Evolutionary conservation across 305 asterid species (phyloP).

Genomic region (Solanum hybrid): DNA sequence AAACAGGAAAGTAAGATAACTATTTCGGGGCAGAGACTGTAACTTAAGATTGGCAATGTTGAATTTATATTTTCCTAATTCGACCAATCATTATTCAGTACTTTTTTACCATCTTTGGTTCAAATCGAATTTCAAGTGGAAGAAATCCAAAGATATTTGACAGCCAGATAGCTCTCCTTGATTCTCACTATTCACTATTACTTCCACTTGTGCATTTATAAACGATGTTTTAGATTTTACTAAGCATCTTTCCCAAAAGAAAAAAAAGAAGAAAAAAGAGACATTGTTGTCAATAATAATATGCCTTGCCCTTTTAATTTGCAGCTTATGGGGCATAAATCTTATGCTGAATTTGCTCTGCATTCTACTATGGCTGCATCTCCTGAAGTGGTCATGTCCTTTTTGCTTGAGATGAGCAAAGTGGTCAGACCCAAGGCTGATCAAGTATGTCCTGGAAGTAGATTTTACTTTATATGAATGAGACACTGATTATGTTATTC

Average conservation of each 20-base stretch:
- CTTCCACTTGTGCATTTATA: background rate
- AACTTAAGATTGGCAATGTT: background rate
- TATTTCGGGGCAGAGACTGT: background rate
- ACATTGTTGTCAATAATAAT: background rate
- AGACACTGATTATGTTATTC: background rate
- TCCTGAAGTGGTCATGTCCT: constrained; percentile 73
- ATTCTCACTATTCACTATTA: background rate
- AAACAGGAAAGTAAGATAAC: background rate
- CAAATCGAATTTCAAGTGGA: background rate
- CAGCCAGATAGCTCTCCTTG: background rate
- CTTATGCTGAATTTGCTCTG: constrained; percentile 73
- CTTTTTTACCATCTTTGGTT: background rate
- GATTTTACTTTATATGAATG: constrained; percentile 10
- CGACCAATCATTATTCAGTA: background rate
- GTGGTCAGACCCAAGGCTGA: constrained; percentile 81
- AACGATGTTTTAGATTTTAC: background rate
- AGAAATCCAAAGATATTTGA: background rate
- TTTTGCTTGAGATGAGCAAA: constrained; percentile 78
- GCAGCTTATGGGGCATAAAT: constrained; percentile 77
- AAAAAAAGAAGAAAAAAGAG: background rate
- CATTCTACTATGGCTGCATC: constrained; percentile 84
- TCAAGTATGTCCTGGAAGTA: constrained; percentile 41
- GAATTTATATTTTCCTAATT: background rate
- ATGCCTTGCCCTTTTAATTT: background rate
- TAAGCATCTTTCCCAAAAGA: background rate